Percentiles rank a stretch among this genome's conserved stretches.
These are phyloP conservation scores for Talaromyces liani DNA, from an alignment of 495 filamentous ascomycete genomes.

Conservation along the genomic window DNA sequence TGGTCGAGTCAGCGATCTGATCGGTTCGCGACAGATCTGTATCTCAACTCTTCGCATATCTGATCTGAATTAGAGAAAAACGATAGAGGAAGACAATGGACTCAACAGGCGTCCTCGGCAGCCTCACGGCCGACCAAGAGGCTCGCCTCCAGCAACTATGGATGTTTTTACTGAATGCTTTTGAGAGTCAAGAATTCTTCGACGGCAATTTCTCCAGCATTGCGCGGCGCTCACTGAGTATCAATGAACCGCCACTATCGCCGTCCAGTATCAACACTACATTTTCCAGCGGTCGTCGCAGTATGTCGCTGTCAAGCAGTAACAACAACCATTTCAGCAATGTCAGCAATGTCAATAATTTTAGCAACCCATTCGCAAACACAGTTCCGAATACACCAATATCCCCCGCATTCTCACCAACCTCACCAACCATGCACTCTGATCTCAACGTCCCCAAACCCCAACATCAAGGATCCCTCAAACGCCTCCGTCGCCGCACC, in stretches of 20 bases:
- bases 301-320: constrained; percentile 43
- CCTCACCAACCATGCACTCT: not conserved
- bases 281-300: constrained; percentile 33
- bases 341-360: not conserved
- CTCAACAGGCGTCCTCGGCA: constrained; percentile 67
- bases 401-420: constrained; percentile 8
- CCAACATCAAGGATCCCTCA: constrained; percentile 11
- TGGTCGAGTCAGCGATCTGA: not conserved
- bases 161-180: constrained; percentile 64
- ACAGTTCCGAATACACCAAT: not conserved
- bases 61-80: no score
- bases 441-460: not conserved
- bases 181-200: constrained; percentile 42
- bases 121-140: constrained; percentile 75
- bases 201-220: constrained; percentile 10
- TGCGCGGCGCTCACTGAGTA: constrained; percentile 15
- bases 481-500: constrained; percentile 12
- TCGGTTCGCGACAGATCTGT: not conserved
- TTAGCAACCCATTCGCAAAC: not conserved
- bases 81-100: constrained; percentile 5
- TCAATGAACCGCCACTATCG: constrained; percentile 32
- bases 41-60: not conserved
- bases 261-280: constrained; percentile 62
- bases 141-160: constrained; percentile 78
- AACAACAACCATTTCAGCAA: constrained; percentile 49